Base-by-base conservation (phyloP, 2,329 filamentous ascomycete species). In the Talaromyces rugulosus region DNA sequence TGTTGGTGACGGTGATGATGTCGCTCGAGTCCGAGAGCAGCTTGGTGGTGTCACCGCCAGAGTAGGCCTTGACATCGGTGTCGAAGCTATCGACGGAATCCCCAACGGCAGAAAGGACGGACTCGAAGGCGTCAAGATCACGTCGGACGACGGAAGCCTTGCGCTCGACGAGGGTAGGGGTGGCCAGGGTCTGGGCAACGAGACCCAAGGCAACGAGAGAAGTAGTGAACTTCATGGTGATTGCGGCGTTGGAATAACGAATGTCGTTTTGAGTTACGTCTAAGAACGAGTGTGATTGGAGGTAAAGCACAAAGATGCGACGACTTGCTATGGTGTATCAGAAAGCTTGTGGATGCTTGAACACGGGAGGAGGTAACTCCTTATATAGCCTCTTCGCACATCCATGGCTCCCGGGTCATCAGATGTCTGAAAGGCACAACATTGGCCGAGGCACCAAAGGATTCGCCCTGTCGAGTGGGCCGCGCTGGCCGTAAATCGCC, bases 41-140 rank as follows among this genome's bases (percentile, higher is more conserved):
- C 28, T 53, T 34, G 31, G 55, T 47, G 42, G 62, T 33, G 54
- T 67, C 65, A 42, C 69, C 70, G 34, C 72, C 70, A 50, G 14
- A 66, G 68, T 66, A 75, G 53, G 59, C 42, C 42, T 64, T 64
- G 65, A 73, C 63, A 56, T 68, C 67, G 3, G 65, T 63, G 63
- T 64, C 63, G 23, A 75, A 68, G 18, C 57, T 36, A 3, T 60
- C 56, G 50, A 69, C 66, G 56, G 66, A 61, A 59, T 16, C n/a
- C 16, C 53, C 31, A 64, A 73, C 68, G 40, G n/a, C 50, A 2
- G 54, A 52, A 44, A 63, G 16, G 30, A 63, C 62, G n/a, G 54
- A 58, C 23, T 47, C 5, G 34, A 66, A 64, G 18, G 63, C 58
- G 12, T 30, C 53, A 33, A 65, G 23, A 34, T 63, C 63, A 53